Evolutionary conservation across 2,329 filamentous ascomycete species (phyloP).

Genomic region (Ophiostoma himal-ulmi): DNA sequence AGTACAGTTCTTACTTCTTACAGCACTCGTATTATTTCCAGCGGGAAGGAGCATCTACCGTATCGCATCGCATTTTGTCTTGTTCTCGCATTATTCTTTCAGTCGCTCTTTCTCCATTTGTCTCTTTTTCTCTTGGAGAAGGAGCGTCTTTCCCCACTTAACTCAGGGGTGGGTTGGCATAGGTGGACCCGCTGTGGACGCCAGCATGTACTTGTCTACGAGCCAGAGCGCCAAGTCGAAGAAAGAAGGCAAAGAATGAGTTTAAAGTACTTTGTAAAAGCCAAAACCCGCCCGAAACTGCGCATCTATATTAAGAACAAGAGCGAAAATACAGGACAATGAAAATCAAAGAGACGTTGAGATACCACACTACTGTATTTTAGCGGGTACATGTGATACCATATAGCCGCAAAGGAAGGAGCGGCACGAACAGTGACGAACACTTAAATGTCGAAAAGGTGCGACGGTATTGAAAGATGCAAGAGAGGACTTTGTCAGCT

Average conservation of each 20-base stretch:
- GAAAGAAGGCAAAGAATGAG: background rate
- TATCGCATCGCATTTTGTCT: background rate
- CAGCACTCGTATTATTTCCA: background rate
- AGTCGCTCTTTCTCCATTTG: background rate
- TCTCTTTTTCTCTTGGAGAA: slow-evolving; percentile 6
- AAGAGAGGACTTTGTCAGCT: background rate
- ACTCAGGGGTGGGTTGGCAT: slow-evolving; percentile 13
- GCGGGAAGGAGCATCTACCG: slow-evolving; percentile 2
- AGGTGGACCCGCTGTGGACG: slow-evolving; percentile 1
- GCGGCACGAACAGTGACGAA: background rate
- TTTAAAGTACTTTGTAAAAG: background rate
- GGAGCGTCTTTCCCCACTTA: slow-evolving; percentile 5
- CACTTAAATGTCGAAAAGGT: background rate
- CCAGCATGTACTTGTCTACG: background rate
- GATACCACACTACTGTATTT: background rate
- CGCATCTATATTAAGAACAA: slow-evolving; percentile 9
- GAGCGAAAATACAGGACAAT: background rate
- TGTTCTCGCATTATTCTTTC: background rate
- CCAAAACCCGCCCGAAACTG: slow-evolving; percentile 7
- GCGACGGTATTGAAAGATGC: background rate
- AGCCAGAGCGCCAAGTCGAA: slow-evolving; percentile 6
- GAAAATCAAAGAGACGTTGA: background rate
- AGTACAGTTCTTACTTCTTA: background rate
- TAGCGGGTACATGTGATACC: background rate
- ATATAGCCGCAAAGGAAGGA: background rate